phyloP scores from a whole-genome alignment of 805 yeast species.

The Candida arabinofermentans region DNA sequence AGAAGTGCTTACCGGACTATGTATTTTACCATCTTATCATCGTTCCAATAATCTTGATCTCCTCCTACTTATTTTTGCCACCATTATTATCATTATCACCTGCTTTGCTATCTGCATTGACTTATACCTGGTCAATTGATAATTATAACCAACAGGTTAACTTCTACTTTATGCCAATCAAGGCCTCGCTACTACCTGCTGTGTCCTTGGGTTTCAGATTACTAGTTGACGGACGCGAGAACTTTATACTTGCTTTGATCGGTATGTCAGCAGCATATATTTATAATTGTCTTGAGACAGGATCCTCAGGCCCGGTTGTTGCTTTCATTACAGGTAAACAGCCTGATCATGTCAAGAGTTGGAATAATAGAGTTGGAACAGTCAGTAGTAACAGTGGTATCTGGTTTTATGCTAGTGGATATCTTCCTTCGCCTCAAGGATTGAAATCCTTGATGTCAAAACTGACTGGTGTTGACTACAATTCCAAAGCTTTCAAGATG shows the following conservation, averaged over 20 bases:
- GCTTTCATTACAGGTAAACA: constrained; percentile 29
- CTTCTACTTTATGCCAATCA: constrained; percentile 49
- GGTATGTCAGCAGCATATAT: constrained; percentile 57
- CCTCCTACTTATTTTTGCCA: constrained; percentile 28
- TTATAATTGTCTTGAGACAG: constrained; percentile 59
- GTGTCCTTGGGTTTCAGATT: constrained; percentile 39
- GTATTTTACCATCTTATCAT: constrained; percentile 48
- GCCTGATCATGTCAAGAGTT: constrained; percentile 12
- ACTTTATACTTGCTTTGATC: constrained; percentile 38
- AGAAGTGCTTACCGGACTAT: constrained; percentile 48
- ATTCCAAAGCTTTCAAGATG: constrained; percentile 25
- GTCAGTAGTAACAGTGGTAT: constrained; percentile 19
- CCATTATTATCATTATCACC: constrained; percentile 27
- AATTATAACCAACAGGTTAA: constrained; percentile 50
- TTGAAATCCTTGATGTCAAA: constrained; percentile 29
- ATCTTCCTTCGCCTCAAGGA: constrained; percentile 53
- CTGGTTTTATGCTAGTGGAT: constrained; percentile 49
- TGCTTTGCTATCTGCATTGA: constrained; percentile 49
- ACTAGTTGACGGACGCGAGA: constrained; percentile 40
- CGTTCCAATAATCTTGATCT: constrained; percentile 42
- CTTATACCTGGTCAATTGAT: constrained; percentile 59
- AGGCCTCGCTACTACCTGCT: constrained; percentile 52
- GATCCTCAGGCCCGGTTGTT: constrained; percentile 45
- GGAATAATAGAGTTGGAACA: constrained; percentile 29
- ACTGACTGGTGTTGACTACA: constrained; percentile 30